A percentile compares a stretch with the other conserved stretches of the same genome.
These are phyloP conservation scores for Urostyla sp. DNA, from an alignment of 73 alveolate genomes.

Conservation along the genomic window DNA sequence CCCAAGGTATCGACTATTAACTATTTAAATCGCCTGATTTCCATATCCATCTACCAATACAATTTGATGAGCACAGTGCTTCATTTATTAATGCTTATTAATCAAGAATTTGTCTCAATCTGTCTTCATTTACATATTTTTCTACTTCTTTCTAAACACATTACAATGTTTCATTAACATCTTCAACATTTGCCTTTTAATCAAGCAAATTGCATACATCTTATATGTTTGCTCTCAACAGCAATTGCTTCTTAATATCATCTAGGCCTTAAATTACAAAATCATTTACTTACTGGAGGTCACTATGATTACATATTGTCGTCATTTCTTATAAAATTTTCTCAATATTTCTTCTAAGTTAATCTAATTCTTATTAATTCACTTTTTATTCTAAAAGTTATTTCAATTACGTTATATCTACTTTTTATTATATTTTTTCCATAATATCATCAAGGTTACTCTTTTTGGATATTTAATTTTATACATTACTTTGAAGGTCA, in stretches of 20 bases:
- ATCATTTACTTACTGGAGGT: conserved; percentile 52
- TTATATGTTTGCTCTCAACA: conserved; percentile 82
- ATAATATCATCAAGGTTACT: too few species aligned
- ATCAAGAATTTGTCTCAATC: conserved; percentile 72
- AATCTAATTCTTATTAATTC: conserved; percentile 47
- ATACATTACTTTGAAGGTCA: conserved; percentile 10
- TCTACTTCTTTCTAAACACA: conserved; percentile 86
- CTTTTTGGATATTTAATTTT: too few species aligned
- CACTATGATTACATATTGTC: conserved; percentile 37
- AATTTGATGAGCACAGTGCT: conserved; percentile 93
- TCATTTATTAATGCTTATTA: conserved; percentile 90
- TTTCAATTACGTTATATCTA: conserved; percentile 26
- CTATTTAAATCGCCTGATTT: conserved; percentile 90
- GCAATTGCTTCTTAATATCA: conserved; percentile 84
- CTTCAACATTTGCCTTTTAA: conserved; percentile 84
- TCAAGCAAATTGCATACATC: conserved; percentile 80
- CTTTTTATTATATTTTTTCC: conserved; percentile 29
- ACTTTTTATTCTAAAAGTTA: conserved; percentile 45
- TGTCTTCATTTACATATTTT: conserved; percentile 70
- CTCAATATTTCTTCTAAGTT: conserved; percentile 50
- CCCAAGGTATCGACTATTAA: conserved; percentile 95
- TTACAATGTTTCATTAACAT: conserved; percentile 79
- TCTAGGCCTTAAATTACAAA: conserved; percentile 77
- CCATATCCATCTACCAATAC: conserved; percentile 97
- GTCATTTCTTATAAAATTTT: conserved; percentile 55